A percentile compares a stretch with the other conserved stretches of the same genome.
phyloP scores from a whole-genome alignment of 768 basidiomycete genomes.

The Suillus tomentosus region DNA sequence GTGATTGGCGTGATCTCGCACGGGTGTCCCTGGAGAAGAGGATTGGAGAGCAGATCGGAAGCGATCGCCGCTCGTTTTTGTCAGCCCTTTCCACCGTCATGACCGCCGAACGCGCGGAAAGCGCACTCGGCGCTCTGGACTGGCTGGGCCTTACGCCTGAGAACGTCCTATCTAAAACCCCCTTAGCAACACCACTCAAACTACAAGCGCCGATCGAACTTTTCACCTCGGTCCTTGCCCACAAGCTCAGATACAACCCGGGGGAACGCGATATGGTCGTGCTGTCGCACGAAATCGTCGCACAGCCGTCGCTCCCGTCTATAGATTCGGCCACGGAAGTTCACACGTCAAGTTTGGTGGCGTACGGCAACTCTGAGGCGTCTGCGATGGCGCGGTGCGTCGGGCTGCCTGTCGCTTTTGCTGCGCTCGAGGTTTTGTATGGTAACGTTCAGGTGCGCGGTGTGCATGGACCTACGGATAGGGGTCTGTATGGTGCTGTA shows the following conservation, averaged over 20 bases:
- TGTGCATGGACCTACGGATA: slow-evolving; percentile 67
- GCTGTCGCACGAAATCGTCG: slow-evolving; percentile 80
- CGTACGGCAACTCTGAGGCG: slow-evolving; percentile 56
- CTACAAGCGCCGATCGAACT: slow-evolving; percentile 69
- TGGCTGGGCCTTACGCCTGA: slow-evolving; percentile 34
- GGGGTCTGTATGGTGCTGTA: slow-evolving; percentile 62
- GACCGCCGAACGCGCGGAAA: slow-evolving; percentile 21
- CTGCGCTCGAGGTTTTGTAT: slow-evolving; percentile 70
- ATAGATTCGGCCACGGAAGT: slow-evolving; percentile 41
- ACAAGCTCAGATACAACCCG: slow-evolving; percentile 66
- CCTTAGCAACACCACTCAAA: slow-evolving; percentile 39
- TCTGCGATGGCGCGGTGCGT: slow-evolving; percentile 94
- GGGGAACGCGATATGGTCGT: slow-evolving; percentile 87
- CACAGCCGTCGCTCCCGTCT: slow-evolving; percentile 26
- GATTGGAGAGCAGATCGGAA: slow-evolving; percentile 28
- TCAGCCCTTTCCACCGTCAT: slow-evolving; percentile 34
- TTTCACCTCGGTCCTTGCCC: slow-evolving; percentile 70
- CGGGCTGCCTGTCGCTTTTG: slow-evolving; percentile 85
- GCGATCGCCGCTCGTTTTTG: slow-evolving; percentile 34
- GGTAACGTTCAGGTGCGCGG: slow-evolving; percentile 57
- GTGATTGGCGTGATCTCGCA: slow-evolving; percentile 39
- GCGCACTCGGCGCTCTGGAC: slow-evolving; percentile 43
- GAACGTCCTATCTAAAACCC: not conserved
- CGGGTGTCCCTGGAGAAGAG: slow-evolving; percentile 35
- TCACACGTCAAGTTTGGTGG: slow-evolving; percentile 66